Evolutionary conservation across 768 basidiomycete species (phyloP).

Genomic region (Termitomyces sp.): DNA sequence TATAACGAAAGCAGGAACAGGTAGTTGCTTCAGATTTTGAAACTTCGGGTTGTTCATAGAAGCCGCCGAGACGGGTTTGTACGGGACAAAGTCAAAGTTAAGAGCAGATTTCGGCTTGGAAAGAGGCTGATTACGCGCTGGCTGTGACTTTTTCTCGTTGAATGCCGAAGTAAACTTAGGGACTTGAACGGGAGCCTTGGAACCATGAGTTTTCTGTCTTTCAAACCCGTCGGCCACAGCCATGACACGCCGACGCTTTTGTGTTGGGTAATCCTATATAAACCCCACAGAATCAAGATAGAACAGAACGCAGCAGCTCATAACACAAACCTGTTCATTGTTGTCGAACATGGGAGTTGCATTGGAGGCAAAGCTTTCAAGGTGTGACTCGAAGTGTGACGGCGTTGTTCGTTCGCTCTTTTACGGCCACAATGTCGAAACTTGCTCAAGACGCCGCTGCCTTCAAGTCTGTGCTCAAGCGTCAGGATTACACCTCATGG

Average conservation of each 20-base stretch:
- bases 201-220: slow-evolving; percentile 5
- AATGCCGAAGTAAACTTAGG: slow-evolving; percentile 15
- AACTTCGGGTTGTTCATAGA: slow-evolving; percentile 5
- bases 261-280: slow-evolving; percentile 9
- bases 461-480: slow-evolving; percentile 60
- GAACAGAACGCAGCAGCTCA: neutral
- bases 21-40: slow-evolving; percentile 12
- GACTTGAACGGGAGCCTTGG: slow-evolving; percentile 9
- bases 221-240: slow-evolving; percentile 15
- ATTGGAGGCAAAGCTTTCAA: neutral
- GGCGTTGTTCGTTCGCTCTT: neutral
- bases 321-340: slow-evolving; percentile 4
- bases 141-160: neutral
- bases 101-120: slow-evolving; percentile 5
- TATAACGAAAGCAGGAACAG: slow-evolving; percentile 7
- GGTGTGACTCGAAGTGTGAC: slow-evolving; percentile 15
- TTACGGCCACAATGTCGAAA: slow-evolving; percentile 49
- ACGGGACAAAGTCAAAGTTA: neutral
- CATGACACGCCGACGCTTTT: slow-evolving; percentile 16
- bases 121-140: slow-evolving; percentile 1
- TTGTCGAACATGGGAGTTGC: slow-evolving; percentile 6
- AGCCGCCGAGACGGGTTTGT: slow-evolving; percentile 2
- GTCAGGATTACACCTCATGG: slow-evolving; percentile 73
- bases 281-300: neutral
- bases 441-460: slow-evolving; percentile 67